Base-by-base conservation (phyloP, 2,329 filamentous ascomycete species). In the Fusarium virguliforme region DNA sequence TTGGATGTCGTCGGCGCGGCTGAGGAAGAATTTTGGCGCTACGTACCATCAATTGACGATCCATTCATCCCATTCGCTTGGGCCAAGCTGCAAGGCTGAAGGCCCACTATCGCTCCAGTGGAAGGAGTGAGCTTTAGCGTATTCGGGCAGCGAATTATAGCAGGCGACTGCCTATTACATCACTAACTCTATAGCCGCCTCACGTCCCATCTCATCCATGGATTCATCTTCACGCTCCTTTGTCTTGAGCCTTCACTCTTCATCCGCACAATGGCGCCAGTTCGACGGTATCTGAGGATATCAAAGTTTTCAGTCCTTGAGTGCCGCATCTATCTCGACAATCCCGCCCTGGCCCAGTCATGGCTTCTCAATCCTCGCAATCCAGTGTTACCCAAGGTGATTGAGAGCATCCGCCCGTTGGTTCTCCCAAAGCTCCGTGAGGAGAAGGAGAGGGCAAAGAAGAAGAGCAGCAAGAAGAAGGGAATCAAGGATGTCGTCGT, bases 241-340 rank as follows among this genome's bases (percentile, higher is more conserved):
- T 57, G n/a, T 46, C 30, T 50, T 40, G 53, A 22, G 13, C 22
- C 15, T 48, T 40, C 35, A 46, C 43, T 53, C 13, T 32, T 53
- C 60, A 64, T 48, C 38, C 43, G 24, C 32, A 71, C 26, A 46
- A 98, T 98, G 95, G 92, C 94, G 12, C 95, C 95, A 10, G 89
- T 97, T 53, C 90, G 95, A 65, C 90, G 95, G 75, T 98, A 98
- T 79, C 87, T 98, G 61, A 90, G 95, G 58, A 97, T 98, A 75
- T 95, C 93, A 61, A 95, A 95, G 79, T 93, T 94, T 81, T 97
- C 95, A 5, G 94, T 98, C 34, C 88, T 99, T n/a, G 96, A 99
- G 86, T 94, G 94, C 71, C 94, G 95, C 72, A 96, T 99, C 74
- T 98, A 98, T 81, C 90, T 98, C 51, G 95, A 98, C 72, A 95